Percentiles rank a stretch among this genome's conserved stretches.
Conservation (phyloP, 192 early-diverging fungal genomes). For the Glomus cerebriforme region DNA sequence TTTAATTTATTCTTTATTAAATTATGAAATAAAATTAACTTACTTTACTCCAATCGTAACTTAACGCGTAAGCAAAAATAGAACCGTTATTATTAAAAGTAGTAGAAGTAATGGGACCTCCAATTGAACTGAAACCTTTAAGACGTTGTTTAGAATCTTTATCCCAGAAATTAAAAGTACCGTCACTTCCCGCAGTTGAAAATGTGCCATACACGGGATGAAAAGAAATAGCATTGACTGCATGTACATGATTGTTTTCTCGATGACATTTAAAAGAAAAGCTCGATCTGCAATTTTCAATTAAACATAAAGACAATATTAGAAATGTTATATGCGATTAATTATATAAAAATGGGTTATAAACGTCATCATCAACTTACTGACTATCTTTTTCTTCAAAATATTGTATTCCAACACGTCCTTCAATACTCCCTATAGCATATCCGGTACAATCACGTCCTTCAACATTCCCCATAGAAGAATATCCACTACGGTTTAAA, state of each 20-base stretch:
- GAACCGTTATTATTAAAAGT: constrained; percentile 80
- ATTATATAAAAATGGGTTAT: not conserved
- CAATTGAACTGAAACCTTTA: constrained; percentile 69
- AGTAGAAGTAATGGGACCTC: constrained; percentile 66
- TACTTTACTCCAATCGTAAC: constrained; percentile 87
- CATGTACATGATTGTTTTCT: constrained; percentile 63
- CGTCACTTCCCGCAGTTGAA: constrained; percentile 85
- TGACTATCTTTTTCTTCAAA: constrained; percentile 76
- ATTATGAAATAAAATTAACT: not conserved
- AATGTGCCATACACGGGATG: constrained; percentile 89
- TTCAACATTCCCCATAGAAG: constrained; percentile 90
- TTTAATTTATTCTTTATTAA: not conserved
- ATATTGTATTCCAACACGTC: constrained; percentile 91
- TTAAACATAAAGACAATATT: not conserved
- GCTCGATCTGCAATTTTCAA: constrained; percentile 53
- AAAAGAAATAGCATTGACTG: constrained; percentile 75
- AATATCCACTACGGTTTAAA: constrained; percentile 75
- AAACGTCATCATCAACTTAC: constrained; percentile 34
- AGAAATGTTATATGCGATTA: not conserved
- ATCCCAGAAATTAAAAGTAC: constrained; percentile 91
- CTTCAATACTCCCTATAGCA: constrained; percentile 93
- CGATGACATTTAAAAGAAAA: constrained; percentile 97
- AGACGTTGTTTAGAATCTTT: constrained; percentile 88
- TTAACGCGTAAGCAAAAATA: constrained; percentile 89
- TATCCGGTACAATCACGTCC: constrained; percentile 80